These are phyloP conservation scores for Endothia cerciana DNA, from an alignment of 2,329 filamentous ascomycete species.

Conservation along the genomic window DNA sequence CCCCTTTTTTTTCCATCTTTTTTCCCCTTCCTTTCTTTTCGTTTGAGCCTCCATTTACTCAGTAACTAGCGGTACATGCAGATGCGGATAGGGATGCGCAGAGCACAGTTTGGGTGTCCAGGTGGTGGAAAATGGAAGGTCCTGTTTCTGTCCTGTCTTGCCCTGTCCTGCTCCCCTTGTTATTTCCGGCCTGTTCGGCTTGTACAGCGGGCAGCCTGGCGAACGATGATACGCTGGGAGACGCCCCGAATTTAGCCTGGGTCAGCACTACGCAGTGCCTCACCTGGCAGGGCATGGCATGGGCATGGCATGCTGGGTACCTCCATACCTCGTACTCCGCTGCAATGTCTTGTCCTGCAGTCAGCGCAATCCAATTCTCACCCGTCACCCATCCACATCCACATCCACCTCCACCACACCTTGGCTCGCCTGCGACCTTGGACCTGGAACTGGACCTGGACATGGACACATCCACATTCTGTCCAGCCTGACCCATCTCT, in stretches of 20 bases:
- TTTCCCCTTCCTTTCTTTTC: too few species aligned
- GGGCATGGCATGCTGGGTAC: conserved; percentile 1
- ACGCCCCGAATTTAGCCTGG: background rate
- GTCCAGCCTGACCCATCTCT: background rate
- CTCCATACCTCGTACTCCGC: background rate
- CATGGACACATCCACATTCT: conserved; percentile 15
- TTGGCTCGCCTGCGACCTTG: background rate
- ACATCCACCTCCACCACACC: background rate
- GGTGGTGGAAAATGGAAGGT: too few species aligned
- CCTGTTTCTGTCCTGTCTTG: too few species aligned
- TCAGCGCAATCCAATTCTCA: conserved; percentile 10
- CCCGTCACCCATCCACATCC: background rate
- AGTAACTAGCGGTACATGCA: too few species aligned
- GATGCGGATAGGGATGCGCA: too few species aligned
- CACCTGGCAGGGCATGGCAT: background rate
- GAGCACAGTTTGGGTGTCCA: too few species aligned
- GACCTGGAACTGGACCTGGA: background rate
- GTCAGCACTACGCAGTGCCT: background rate
- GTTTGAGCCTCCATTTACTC: too few species aligned
- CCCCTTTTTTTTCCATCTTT: too few species aligned
- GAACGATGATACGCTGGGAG: background rate
- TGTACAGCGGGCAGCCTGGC: background rate
- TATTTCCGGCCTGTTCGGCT: background rate
- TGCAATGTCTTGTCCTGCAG: conserved; percentile 6
- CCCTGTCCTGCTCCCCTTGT: background rate